These are phyloP conservation scores for Mycena vulgaris DNA, from an alignment of 768 basidiomycete species.

Conservation along the genomic window DNA sequence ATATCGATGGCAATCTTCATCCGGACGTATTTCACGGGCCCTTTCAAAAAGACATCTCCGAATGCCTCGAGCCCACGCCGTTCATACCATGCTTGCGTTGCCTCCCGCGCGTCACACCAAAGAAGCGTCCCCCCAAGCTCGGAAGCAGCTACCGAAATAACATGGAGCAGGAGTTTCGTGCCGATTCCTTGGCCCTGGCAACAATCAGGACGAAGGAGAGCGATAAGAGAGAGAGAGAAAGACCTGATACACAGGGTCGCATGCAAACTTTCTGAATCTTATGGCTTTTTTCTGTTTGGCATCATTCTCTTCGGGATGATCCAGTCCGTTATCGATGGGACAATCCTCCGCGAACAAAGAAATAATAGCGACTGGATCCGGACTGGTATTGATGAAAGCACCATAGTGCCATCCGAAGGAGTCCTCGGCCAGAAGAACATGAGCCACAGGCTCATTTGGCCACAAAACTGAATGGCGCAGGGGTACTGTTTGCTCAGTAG, in stretches of 20 bases:
- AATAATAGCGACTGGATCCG: conserved; percentile 65
- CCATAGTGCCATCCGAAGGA: conserved; percentile 67
- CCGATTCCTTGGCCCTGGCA: conserved; percentile 66
- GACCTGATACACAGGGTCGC: conserved; percentile 59
- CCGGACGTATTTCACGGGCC: conserved; percentile 67
- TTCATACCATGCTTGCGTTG: conserved; percentile 65
- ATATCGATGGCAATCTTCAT: conserved; percentile 58
- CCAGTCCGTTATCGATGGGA: conserved; percentile 48
- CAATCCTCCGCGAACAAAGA: conserved; percentile 68
- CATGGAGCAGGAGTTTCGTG: conserved; percentile 60
- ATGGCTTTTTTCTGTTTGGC: conserved; percentile 43
- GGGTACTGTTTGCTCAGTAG: conserved; percentile 59
- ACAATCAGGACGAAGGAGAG: conserved; percentile 11
- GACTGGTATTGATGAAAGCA: conserved; percentile 60
- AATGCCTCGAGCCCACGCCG: conserved; percentile 66
- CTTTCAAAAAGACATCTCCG: conserved; percentile 68
- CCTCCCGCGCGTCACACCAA: conserved; percentile 73
- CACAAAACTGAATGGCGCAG: conserved; percentile 73
- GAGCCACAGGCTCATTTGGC: conserved; percentile 64
- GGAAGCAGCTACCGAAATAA: conserved; percentile 55
- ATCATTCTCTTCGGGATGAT: conserved; percentile 25
- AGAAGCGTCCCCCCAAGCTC: conserved; percentile 58
- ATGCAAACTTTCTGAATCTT: conserved; percentile 77
- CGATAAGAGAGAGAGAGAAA: background rate
- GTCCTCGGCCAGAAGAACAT: conserved; percentile 70